These are phyloP conservation scores for Aspergillus cavernicola DNA, from an alignment of 495 filamentous ascomycete species.

Conservation along the genomic window DNA sequence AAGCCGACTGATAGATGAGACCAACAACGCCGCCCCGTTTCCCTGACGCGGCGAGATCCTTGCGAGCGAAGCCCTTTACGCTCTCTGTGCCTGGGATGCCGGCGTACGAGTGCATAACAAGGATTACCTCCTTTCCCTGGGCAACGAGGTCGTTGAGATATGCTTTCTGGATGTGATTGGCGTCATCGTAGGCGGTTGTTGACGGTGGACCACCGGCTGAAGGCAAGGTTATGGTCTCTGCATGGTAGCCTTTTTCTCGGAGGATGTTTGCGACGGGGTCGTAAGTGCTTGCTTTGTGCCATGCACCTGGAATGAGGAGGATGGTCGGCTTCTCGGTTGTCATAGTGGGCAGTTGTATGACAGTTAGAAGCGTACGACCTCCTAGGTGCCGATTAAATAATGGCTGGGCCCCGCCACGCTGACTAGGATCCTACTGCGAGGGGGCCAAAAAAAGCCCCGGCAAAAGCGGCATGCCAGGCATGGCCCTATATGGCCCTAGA, in stretches of 20 bases:
- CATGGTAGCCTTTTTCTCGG: background rate
- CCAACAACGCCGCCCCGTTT: background rate
- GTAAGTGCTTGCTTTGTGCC: background rate
- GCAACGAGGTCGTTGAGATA: background rate
- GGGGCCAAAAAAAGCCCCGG: no score
- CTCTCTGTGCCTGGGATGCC: background rate
- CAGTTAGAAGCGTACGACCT: no score
- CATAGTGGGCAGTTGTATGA: background rate
- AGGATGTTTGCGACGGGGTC: background rate
- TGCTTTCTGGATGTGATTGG: background rate
- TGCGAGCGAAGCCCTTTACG: background rate
- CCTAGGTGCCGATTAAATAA: no score
- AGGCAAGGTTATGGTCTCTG: background rate
- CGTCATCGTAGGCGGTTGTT: background rate
- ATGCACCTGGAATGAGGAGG: background rate
- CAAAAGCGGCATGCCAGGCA: no score
- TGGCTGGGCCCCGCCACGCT: no score
- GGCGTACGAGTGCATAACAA: conserved; percentile 8
- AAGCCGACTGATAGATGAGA: background rate
- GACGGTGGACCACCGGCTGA: background rate
- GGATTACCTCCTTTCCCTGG: background rate
- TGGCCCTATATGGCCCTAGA: no score
- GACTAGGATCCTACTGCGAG: no score
- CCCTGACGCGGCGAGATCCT: background rate
- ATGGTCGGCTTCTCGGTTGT: background rate